Base-by-base conservation (phyloP, 805 yeast genomes). In the Sugiyamaella mastotermitis region DNA sequence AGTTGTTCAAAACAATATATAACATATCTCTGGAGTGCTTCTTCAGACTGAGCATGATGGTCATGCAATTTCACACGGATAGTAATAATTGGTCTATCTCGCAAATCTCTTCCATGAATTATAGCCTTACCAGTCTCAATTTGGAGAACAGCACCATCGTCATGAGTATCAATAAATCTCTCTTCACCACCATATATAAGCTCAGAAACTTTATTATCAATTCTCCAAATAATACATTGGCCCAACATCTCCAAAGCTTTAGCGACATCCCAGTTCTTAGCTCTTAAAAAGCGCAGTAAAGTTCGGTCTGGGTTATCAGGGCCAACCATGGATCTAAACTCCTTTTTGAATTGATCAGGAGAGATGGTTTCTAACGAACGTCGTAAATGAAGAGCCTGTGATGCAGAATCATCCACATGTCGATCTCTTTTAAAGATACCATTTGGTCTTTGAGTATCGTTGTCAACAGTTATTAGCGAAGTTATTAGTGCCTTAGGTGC, bases 251-350 rank as follows among this genome's bases (percentile, higher is more conserved):
- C 64, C 40, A 83, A 56, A 0, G 86, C 70, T 52, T 77, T 74
- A 47, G 76, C 80, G 17, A 78, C 68, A 47, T 82, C 76, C 79
- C 85, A 86, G 61, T 86, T 86, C 61, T 95, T 77, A 22, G 95
- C 95, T 51, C 94, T 71, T 16, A 84, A 61, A 52, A 81, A 88
- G 51, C 94, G 72, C 53, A 88, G 67, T 23, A 84, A 35, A 47
- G 79, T 60, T 50, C 82, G 80, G 60, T 92, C 98, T 2, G 92
- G 83, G 33, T 80, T 69, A 56, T 90, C 97, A 28, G 76, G 71
- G 60, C 90, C 77, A 35, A 78, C 53, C 68, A 78, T 67, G 31
- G 64, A 56, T 80, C 82, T 74, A 54, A 78, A 68, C 45, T 71
- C 68, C 4, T 57, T 58, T 44, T 75, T 73, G 7, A 78, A 53